These are phyloP conservation scores for Ensete ventricosum DNA, from an alignment of 176 grass and related monocot species.

Conservation along the genomic window DNA sequence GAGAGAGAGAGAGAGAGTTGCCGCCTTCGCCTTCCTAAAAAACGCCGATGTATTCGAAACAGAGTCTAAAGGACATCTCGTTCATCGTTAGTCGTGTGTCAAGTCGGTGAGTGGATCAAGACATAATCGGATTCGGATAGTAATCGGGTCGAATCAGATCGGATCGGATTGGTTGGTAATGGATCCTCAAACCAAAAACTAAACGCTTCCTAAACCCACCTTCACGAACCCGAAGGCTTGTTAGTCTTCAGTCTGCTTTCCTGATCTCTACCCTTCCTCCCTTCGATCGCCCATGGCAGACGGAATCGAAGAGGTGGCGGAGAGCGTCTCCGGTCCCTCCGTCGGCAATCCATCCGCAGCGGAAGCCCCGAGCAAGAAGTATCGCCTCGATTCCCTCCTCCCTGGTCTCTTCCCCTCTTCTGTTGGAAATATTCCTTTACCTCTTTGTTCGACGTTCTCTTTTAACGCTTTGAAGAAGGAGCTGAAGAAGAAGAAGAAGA, in stretches of 20 bases:
- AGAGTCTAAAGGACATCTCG: neutral
- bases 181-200: neutral
- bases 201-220: neutral
- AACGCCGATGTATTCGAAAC: neutral
- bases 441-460: neutral
- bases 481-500: slow-evolving; percentile 61
- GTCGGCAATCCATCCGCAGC: neutral
- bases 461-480: slow-evolving; percentile 75
- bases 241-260: too few relatives aligned
- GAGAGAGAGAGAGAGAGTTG: neutral
- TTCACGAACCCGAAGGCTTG: too few relatives aligned
- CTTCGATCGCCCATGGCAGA: slow-evolving; percentile 4
- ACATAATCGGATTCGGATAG: neutral
- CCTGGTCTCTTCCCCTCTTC: neutral
- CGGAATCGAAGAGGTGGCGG: neutral
- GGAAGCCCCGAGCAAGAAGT: neutral
- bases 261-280: too few relatives aligned
- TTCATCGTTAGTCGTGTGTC: too few relatives aligned
- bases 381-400: too few relatives aligned
- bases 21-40: neutral
- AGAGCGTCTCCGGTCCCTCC: neutral
- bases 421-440: too few relatives aligned
- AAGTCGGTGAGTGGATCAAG: too few relatives aligned
- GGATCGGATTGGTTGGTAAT: neutral
- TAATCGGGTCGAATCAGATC: neutral